A percentile compares a stretch with the other conserved stretches of the same genome.
Evolutionary conservation across 768 basidiomycete genomes (phyloP).

Genomic region (Cyclocybe cylindracea): DNA sequence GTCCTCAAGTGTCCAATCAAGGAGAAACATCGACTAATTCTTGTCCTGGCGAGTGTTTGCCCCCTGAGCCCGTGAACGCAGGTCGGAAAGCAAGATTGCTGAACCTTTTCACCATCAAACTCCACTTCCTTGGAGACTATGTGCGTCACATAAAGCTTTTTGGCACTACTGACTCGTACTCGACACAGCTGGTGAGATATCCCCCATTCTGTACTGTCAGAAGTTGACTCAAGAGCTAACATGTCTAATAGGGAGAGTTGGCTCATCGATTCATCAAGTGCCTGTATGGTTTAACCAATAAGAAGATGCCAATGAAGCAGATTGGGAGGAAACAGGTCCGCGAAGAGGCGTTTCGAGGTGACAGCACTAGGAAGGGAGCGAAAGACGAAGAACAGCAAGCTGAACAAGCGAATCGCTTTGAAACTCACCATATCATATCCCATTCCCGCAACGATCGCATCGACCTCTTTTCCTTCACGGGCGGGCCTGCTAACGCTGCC

Average conservation of each 20-base stretch:
- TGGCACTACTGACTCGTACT: conserved; percentile 40
- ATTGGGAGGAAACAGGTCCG: conserved; percentile 25
- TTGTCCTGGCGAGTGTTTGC: too few species aligned
- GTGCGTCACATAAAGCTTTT: conserved; percentile 23
- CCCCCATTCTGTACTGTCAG: not conserved
- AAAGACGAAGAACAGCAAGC: conserved; percentile 1
- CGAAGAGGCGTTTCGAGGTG: not conserved
- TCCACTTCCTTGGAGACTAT: conserved; percentile 40
- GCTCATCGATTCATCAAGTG: conserved; percentile 40
- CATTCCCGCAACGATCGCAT: conserved; percentile 13
- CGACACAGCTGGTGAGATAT: conserved; percentile 38
- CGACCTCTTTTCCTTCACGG: conserved; percentile 17
- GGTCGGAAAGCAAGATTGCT: too few species aligned
- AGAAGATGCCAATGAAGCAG: conserved; percentile 24
- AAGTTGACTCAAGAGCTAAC: too few species aligned
- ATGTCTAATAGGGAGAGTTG: conserved; percentile 37
- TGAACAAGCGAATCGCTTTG: not conserved
- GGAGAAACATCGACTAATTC: too few species aligned
- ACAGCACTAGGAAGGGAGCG: too few species aligned
- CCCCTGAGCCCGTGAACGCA: too few species aligned
- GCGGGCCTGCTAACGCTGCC: not conserved
- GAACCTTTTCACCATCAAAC: conserved; percentile 35
- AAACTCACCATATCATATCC: conserved; percentile 16
- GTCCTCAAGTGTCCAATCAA: too few species aligned
- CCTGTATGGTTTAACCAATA: conserved; percentile 36